These are phyloP conservation scores for Phaseolus coccineus DNA, from an alignment of 331 rosid genomes.

Conservation along the genomic window DNA sequence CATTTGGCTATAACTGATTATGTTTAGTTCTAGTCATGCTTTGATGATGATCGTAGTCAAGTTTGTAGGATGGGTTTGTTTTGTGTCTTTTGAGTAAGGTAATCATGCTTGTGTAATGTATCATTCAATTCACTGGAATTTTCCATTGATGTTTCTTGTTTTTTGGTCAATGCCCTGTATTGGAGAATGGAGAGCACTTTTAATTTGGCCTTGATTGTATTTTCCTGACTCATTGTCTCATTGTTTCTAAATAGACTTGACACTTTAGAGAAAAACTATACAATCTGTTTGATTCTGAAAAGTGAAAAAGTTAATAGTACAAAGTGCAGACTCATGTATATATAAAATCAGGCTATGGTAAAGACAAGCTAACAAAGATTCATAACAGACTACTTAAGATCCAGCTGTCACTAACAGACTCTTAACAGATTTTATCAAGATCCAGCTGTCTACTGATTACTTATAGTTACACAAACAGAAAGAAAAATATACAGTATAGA, in stretches of 20 bases:
- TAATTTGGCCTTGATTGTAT: constrained; percentile 4
- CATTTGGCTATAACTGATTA: background rate
- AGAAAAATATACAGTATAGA: no score
- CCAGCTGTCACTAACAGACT: no score
- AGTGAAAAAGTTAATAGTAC: no score
- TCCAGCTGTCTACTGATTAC: no score
- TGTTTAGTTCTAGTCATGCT: background rate
- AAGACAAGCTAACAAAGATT: no score
- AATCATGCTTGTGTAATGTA: background rate
- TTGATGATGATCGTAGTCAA: constrained; percentile 9
- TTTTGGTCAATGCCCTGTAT: constrained; percentile 2
- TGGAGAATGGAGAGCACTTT: background rate
- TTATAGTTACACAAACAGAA: no score
- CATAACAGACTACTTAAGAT: no score
- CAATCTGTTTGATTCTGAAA: no score
- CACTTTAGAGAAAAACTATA: no score
- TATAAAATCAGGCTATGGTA: no score
- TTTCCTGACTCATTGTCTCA: constrained; percentile 11
- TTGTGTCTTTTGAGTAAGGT: constrained; percentile 7
- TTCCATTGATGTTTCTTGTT: background rate
- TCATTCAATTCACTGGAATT: background rate
- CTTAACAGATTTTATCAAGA: no score
- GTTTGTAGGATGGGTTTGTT: constrained; percentile 24
- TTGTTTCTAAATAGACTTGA: background rate
- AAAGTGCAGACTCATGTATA: no score